These are phyloP conservation scores for Cystobasidiopsis lactophilus DNA, from an alignment of 768 basidiomycete genomes.

Conservation along the genomic window DNA sequence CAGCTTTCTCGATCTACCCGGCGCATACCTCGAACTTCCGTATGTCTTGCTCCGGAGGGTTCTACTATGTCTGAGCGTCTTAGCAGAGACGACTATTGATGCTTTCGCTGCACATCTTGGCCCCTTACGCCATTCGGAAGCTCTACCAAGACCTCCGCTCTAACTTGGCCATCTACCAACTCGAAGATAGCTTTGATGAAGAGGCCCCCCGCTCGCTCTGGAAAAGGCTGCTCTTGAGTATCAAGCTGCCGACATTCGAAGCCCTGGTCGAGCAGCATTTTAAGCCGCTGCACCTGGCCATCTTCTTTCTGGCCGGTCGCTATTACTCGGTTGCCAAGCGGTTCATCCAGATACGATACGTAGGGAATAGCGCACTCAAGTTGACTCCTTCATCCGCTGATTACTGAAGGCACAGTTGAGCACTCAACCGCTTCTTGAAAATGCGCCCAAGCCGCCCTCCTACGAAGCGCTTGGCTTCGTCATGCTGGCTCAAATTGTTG, in stretches of 20 bases:
- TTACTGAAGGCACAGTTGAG: background rate
- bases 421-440: background rate
- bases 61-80: no score
- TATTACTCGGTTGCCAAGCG: constrained; percentile 20
- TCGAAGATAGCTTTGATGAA: constrained; percentile 6
- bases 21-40: constrained; percentile 7
- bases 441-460: constrained; percentile 9
- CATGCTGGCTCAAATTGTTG: constrained; percentile 18
- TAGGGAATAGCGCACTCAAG: background rate
- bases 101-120: constrained; percentile 14
- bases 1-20: constrained; percentile 13
- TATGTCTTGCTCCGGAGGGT: constrained; percentile 1
- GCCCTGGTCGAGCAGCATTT: constrained; percentile 17
- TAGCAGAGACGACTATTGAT: constrained; percentile 13
- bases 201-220: background rate
- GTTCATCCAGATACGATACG: constrained; percentile 12
- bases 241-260: constrained; percentile 16
- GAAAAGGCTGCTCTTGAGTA: background rate
- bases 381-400: background rate
- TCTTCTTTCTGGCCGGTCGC: constrained; percentile 20
- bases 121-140: constrained; percentile 16
- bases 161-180: no score
- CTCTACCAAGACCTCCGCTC: constrained; percentile 1
- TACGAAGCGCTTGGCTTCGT: constrained; percentile 21
- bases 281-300: constrained; percentile 17